Evolutionary conservation across 345 rosid genomes (phyloP), one percentile per base, ranked within the genome.

Genomic region (Anastatica hierochuntica): DNA sequence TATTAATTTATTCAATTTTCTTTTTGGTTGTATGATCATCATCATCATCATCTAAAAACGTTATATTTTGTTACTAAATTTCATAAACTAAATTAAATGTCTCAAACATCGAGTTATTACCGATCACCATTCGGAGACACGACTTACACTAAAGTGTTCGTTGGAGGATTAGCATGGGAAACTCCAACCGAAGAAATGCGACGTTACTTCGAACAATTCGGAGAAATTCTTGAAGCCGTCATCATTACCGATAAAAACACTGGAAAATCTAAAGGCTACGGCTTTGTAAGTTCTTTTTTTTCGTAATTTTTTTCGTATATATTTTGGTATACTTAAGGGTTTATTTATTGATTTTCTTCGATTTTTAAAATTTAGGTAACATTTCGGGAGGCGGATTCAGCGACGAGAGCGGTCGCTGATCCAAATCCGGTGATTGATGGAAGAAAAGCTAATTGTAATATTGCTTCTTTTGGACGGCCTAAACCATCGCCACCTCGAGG

Each of bases 91-190:
- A 23, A 33, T 14, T 3, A 11, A 56, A 66, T 66, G 71, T 66
- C 59, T 52, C 65, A 53, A 44, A 59, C n/a, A n/a, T n/a, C 66
- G 27, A 66, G 65, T 23, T 66, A 66, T 64, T 76, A 83, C 74
- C 94, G 94, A 63, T 82, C 95, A 24, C 90, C 78, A 67, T 90
- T 90, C 17, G 95, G 97, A 19, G 97, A 86, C 77, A 86, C 97
- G n/a, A 90, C 95, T 24, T 75, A 74, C 44, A 86, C 95, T 9
- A 90, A 90, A 72, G 84, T 90, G 50, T 90, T 90, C 46, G 94
- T 90, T 16, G 97, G 95, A 29, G 97, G 97, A 1, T 71, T 90
- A 54, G 90, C 97, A 13, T 90, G 97, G 97, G 97, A 90, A 72
- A 86, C 97, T 26, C 95, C 85, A 1, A 77, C 95, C 2, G 88